These are phyloP conservation scores for Xylariales sp. DNA, from an alignment of 2,329 filamentous ascomycete species.

Conservation along the genomic window DNA sequence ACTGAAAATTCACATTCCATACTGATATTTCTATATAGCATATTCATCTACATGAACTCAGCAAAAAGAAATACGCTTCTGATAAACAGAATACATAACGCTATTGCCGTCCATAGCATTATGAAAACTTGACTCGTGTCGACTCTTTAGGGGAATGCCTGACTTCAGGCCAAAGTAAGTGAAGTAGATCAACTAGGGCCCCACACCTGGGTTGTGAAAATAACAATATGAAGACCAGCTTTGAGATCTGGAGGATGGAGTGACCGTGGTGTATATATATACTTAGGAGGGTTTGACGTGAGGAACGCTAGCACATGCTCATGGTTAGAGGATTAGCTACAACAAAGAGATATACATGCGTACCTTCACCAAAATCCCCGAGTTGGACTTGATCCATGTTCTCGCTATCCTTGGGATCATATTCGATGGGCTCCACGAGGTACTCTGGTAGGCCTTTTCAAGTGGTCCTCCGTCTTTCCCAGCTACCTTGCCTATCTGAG, in stretches of 20 bases:
- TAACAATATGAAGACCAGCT: no score
- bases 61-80: no score
- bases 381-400: neutral
- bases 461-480: neutral
- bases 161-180: no score
- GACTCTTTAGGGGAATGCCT: no score
- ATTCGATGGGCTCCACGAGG: neutral
- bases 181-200: no score
- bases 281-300: neutral
- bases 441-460: neutral
- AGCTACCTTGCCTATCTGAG: neutral
- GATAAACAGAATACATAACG: no score
- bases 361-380: neutral
- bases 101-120: no score
- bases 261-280: neutral
- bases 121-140: no score
- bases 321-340: neutral
- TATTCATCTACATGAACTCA: no score
- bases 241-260: neutral
- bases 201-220: no score
- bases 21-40: no score
- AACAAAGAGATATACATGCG: neutral
- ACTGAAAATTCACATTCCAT: no score
- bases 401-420: neutral
- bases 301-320: neutral